Base-by-base conservation (phyloP, 2,329 filamentous ascomycete species). In the Rhynchosporium agropyri region DNA sequence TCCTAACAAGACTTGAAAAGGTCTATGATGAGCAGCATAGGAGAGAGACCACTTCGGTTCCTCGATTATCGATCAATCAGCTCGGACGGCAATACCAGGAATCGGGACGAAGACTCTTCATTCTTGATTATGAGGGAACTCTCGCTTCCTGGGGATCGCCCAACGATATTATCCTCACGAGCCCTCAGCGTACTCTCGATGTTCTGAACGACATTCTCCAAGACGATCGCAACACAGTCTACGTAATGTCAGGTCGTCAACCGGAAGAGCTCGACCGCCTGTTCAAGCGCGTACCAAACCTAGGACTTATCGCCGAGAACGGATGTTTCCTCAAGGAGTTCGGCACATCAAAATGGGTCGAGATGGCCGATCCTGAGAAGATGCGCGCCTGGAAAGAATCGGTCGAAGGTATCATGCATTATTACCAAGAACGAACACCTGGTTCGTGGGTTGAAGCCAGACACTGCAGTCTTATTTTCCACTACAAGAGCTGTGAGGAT, bases 61-160 rank as follows among this genome's bases (percentile, higher is more conserved):
- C 95, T 26, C 89, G 95, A 1, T 81, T 98, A 3, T 93, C 90
- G 2, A 78, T 93, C 28, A 83, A 80, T 49, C 78, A 81, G 0
- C 79, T 97, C 1, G 78, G 82, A 2, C 79, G 85, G 54, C 82
- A 85, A 65, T 98, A 97, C 75, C 79, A 83, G 64, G 75, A 79
- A 8, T 84, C 90, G 0, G 76, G 85, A 48, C 84, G 85, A 26
- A 87, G 93, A 15, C 81, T 98, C 2, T 95, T 98, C 76, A 88
- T 98, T 67, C 81, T 98, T 50, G 94, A 98, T 73, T 96, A 97
- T 72, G 94, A 98, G 76, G 94, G 92, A 50, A 98, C 94, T 0
- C 80, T 98, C 7, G 91, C 95, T 49, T 91, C 89, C 59, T 95
- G 92, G 84, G 92, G 92, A 3, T 90, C 91, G 0, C 89, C 92